Conservation (phyloP, 495 filamentous ascomycete species). For the Neurospora sp. region DNA sequence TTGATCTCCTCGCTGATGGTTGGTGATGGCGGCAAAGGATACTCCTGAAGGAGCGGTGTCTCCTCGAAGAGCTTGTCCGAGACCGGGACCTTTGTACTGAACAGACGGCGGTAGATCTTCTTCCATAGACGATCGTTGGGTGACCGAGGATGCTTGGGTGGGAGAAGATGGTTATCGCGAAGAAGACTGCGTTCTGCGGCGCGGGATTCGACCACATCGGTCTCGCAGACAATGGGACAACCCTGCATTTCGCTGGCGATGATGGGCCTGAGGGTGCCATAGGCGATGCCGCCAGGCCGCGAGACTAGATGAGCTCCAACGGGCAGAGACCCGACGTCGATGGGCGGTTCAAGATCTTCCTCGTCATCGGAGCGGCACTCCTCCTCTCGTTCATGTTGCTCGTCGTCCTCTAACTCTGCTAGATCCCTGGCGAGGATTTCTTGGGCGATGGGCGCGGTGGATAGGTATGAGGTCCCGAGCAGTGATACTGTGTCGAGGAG, state of each 20-base stretch:
- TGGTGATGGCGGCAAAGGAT: conserved; percentile 3
- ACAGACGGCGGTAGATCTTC: conserved; percentile 29
- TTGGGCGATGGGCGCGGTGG: conserved; percentile 47
- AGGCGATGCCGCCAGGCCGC: conserved; percentile 55
- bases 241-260: conserved; percentile 35
- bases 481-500: conserved; percentile 22
- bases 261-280: conserved; percentile 42
- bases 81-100: conserved; percentile 43
- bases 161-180: conserved; percentile 65
- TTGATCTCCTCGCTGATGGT: conserved; percentile 20
- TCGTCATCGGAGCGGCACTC: conserved; percentile 11
- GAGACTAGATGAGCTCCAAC: conserved; percentile 47
- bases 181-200: conserved; percentile 66
- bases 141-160: conserved; percentile 44
- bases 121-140: conserved; percentile 8
- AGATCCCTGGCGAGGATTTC: conserved; percentile 61
- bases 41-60: not conserved
- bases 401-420: conserved; percentile 43
- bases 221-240: conserved; percentile 46
- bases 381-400: conserved; percentile 17
- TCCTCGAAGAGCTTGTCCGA: not conserved
- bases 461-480: conserved; percentile 29
- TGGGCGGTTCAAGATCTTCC: conserved; percentile 18
- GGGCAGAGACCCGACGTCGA: conserved; percentile 23
- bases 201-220: conserved; percentile 41